phyloP scores from a whole-genome alignment of 345 rosid species.

The Ceriops tagal region DNA sequence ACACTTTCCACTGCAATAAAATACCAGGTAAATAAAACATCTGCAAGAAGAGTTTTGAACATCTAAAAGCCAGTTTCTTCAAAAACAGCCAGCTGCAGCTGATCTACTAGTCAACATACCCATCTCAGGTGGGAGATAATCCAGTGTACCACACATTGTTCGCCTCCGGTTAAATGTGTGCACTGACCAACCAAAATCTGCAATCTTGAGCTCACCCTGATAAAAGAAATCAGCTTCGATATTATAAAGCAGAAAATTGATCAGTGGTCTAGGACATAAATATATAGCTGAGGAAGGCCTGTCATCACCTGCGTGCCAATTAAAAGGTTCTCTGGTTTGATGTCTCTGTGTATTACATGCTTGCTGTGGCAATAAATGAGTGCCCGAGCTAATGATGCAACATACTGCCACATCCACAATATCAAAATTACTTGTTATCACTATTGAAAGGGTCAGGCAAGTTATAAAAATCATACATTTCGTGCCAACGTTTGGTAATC shows the following conservation, averaged over 20 bases:
- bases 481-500: too few species aligned
- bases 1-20: conserved; percentile 70
- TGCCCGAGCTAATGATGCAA: conserved; percentile 94
- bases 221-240: conserved; percentile 6
- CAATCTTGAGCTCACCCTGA: conserved; percentile 99
- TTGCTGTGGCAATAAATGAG: conserved; percentile 98
- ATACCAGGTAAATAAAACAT: background rate
- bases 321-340: conserved; percentile 91
- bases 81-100: background rate
- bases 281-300: background rate
- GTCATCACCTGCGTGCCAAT: conserved; percentile 72
- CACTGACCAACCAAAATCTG: conserved; percentile 99
- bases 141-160: conserved; percentile 97
- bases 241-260: conserved; percentile 13
- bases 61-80: background rate
- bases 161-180: conserved; percentile 95
- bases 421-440: background rate
- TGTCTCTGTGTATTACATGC: conserved; percentile 97
- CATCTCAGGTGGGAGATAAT: conserved; percentile 99
- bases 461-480: too few species aligned
- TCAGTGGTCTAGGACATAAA: background rate
- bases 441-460: too few species aligned
- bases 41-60: background rate
- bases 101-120: conserved; percentile 35
- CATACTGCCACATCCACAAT: conserved; percentile 52